phyloP scores from a whole-genome alignment of 768 basidiomycete species.

The Rhodotorula babjevae region DNA sequence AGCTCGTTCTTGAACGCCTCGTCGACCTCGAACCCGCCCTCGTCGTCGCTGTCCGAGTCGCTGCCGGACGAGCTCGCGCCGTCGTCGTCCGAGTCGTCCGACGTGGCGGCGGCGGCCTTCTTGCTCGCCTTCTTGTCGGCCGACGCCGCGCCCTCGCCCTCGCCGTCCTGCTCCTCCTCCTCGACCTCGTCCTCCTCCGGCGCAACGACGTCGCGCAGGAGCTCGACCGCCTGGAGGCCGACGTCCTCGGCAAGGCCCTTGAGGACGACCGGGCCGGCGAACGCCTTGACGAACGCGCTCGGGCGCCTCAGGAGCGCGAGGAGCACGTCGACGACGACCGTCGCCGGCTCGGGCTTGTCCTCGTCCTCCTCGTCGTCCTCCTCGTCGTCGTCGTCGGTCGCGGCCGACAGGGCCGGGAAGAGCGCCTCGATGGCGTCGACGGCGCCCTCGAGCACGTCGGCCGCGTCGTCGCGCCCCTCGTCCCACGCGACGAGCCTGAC shows the following conservation, averaged over 20 bases:
- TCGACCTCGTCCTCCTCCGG: conserved; percentile 48
- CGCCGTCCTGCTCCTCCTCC: conserved; percentile 1
- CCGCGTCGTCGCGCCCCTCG: conserved; percentile 55
- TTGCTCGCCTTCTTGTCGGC: conserved; percentile 38
- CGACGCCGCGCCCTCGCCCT: conserved; percentile 31
- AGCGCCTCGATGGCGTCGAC: conserved; percentile 58
- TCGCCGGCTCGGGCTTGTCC: conserved; percentile 62
- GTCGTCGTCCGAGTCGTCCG: neutral
- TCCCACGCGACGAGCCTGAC: conserved; percentile 70
- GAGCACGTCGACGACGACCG: conserved; percentile 79
- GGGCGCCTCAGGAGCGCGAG: conserved; percentile 83
- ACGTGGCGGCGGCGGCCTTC: conserved; percentile 40
- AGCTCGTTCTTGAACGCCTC: conserved; percentile 62
- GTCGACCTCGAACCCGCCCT: conserved; percentile 47
- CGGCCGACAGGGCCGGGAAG: conserved; percentile 46
- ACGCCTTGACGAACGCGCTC: conserved; percentile 69
- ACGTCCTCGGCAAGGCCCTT: conserved; percentile 48
- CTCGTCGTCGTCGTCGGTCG: conserved; percentile 17
- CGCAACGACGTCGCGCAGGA: conserved; percentile 46
- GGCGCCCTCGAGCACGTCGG: conserved; percentile 62
- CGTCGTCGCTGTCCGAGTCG: conserved; percentile 39
- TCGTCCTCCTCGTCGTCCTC: conserved; percentile 45
- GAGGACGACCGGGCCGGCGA: conserved; percentile 71
- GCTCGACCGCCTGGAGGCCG: conserved; percentile 42
- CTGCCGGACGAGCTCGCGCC: conserved; percentile 1